These are phyloP conservation scores for Rubia peregrina DNA, from an alignment of 305 asterid species.

Conservation along the genomic window DNA sequence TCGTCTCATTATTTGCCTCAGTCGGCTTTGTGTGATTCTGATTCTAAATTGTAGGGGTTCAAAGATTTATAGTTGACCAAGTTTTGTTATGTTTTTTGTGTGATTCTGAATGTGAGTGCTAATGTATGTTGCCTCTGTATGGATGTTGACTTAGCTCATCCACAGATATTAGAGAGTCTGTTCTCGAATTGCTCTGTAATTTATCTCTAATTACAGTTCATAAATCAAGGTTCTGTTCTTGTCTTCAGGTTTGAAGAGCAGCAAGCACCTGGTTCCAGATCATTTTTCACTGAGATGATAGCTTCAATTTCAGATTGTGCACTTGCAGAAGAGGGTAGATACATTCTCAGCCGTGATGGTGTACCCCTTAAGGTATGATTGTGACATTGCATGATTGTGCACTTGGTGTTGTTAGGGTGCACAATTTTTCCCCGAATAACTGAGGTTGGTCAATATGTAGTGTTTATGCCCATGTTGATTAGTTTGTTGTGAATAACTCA, in stretches of 20 bases:
- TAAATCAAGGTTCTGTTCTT: constrained; percentile 21
- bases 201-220: neutral
- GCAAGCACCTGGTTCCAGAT: constrained; percentile 95
- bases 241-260: constrained; percentile 84
- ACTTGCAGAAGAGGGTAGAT: constrained; percentile 90
- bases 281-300: constrained; percentile 97
- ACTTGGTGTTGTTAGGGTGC: too few species aligned
- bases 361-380: constrained; percentile 90
- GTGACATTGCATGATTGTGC: too few species aligned
- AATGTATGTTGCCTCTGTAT: neutral
- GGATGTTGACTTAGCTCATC: neutral
- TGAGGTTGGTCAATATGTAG: too few species aligned
- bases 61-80: neutral
- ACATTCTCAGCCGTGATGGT: constrained; percentile 93
- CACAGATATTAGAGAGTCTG: neutral
- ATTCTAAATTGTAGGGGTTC: constrained; percentile 72
- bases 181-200: neutral
- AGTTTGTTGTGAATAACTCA: too few species aligned
- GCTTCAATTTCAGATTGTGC: constrained; percentile 96
- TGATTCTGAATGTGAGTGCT: neutral
- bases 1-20: constrained; percentile 94
- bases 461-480: too few species aligned
- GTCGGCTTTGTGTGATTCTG: constrained; percentile 93
- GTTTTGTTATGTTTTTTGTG: neutral
- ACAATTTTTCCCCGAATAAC: too few species aligned